Base-by-base conservation (phyloP, 192 early-diverging fungal species). In the Rhizophagus prolifer region DNA sequence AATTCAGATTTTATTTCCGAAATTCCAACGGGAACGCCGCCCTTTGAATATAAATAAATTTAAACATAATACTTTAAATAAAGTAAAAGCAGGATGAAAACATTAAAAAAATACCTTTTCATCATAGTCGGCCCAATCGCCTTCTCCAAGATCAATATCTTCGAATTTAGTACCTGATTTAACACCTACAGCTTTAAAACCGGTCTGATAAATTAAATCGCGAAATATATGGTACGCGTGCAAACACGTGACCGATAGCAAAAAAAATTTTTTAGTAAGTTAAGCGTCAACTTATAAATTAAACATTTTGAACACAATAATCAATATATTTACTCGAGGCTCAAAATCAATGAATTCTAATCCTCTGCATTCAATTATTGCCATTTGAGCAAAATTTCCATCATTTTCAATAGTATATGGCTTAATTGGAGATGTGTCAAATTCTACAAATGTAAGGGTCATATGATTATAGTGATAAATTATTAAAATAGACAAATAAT, bases 91-190 rank as follows among this genome's bases (percentile, higher is more conserved):
- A 28, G 71, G 9, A 31, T 41, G 46, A 59, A 38, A 46, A 7
- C 38, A 58, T 21, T 58, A 12, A 44, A 14, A 38, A 66, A 23
- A 28, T 83, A 87, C 88, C 83, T 88, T 90, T 78, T 95, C 95
- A 79, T 97, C 95, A 78, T 97, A 97, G 13, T 95, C 95, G 41
- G 88, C 92, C 95, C 95, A 97, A 77, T 93, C 88, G 25, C 88
- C 90, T 36, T 95, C 93, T 12, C 85, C 84, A 60, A 96, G 85
- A 76, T 94, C 92, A 76, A 97, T 85, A 38, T 94, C 92, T 25
- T 90, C 85, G 82, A 97, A 97, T 50, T 59, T 14, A 4, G 90
- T 91, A 9, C 84, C 83, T 1, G 92, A 91, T 72, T 95, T 92
- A 23, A 82, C 80, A 58, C 95, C 94, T 76, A 85, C 83, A 34